Evolutionary conservation across 345 rosid genomes (phyloP).

Genomic region (Balakata baccata): DNA sequence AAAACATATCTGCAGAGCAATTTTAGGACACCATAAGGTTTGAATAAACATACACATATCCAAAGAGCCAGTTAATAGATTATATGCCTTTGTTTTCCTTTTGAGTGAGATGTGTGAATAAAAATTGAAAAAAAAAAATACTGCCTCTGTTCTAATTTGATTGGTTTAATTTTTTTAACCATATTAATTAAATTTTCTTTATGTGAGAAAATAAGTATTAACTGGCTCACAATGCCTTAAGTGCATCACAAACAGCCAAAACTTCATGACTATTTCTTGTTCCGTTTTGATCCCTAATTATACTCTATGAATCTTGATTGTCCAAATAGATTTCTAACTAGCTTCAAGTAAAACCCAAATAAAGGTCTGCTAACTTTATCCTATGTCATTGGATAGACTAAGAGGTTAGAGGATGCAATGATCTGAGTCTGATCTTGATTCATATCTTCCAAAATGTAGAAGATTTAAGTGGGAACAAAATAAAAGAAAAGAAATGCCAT

Average conservation of each 20-base stretch:
- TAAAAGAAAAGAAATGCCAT: neutral
- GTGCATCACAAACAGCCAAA: neutral
- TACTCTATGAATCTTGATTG: neutral
- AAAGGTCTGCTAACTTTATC: neutral
- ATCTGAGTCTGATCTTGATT: neutral
- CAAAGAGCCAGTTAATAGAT: neutral
- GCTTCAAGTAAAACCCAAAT: neutral
- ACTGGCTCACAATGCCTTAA: neutral
- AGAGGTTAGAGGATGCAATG: neutral
- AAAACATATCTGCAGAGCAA: constrained; percentile 56
- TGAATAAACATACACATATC: neutral
- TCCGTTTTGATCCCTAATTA: neutral
- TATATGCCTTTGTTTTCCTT: neutral
- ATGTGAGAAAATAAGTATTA: too few relatives aligned
- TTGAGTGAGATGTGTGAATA: neutral
- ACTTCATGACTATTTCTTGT: neutral
- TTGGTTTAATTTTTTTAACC: too few relatives aligned
- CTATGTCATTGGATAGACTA: neutral
- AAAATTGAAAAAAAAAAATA: too few relatives aligned
- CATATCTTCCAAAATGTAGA: neutral
- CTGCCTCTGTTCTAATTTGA: too few relatives aligned
- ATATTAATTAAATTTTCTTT: too few relatives aligned
- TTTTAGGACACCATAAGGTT: neutral
- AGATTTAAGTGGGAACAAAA: neutral
- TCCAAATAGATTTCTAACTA: neutral